phyloP scores from a whole-genome alignment of 2,329 filamentous ascomycete species.

The Nakataea oryzae region DNA sequence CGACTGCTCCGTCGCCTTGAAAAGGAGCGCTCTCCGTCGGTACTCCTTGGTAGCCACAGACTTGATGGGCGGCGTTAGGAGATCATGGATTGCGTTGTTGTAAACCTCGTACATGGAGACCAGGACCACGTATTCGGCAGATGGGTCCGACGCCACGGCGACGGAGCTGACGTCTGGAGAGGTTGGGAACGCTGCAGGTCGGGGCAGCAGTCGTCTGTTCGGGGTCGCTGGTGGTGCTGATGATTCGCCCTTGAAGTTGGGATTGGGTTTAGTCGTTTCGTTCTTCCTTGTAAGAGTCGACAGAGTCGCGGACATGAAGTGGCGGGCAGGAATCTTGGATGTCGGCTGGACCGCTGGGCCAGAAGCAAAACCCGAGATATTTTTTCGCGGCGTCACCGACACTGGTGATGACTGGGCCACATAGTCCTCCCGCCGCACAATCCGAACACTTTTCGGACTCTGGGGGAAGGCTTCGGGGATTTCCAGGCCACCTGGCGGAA shows the following conservation, averaged over 20 bases:
- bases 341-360: not conserved
- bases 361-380: not conserved
- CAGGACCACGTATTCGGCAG: conserved; percentile 75
- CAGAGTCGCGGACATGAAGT: conserved; percentile 33
- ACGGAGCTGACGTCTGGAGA: conserved; percentile 66
- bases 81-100: conserved; percentile 94
- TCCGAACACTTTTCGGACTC: conserved; percentile 33
- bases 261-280: conserved; percentile 29
- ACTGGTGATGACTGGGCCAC: conserved; percentile 2
- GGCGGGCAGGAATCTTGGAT: conserved; percentile 18
- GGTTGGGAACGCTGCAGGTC: conserved; percentile 62
- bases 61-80: conserved; percentile 57
- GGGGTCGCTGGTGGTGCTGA: conserved; percentile 40
- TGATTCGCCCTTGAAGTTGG: conserved; percentile 35
- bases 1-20: conserved; percentile 83
- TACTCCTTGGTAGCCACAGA: conserved; percentile 56
- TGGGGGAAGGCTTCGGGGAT: conserved; percentile 13
- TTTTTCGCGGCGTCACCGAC: conserved; percentile 7
- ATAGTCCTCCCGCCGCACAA: conserved; percentile 24
- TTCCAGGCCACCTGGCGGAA: not conserved
- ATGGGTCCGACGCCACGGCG: conserved; percentile 52
- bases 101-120: conserved; percentile 99
- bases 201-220: conserved; percentile 49
- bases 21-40: conserved; percentile 71
- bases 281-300: conserved; percentile 32